Conservation (phyloP, 2,329 filamentous ascomycete species). For the Amphichorda felina region DNA sequence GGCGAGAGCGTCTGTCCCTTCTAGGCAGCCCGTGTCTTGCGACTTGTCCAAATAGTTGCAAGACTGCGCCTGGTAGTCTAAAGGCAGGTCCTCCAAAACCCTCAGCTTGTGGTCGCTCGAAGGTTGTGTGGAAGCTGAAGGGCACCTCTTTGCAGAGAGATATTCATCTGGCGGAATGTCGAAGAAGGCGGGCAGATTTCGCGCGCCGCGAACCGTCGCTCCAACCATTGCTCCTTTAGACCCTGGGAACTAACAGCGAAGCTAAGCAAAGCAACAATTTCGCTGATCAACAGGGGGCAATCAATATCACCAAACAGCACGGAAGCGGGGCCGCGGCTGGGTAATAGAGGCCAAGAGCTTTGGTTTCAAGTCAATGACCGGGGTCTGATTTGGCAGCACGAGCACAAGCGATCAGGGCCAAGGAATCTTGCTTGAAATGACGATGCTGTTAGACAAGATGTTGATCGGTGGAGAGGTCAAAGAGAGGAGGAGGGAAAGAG, state of each 20-base stretch:
- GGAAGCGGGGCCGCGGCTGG: conserved; percentile 1
- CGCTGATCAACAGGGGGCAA: conserved; percentile 4
- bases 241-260: conserved; percentile 2
- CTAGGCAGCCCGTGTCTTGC: too few species aligned
- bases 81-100: conserved; percentile 1
- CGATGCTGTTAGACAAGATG: neutral
- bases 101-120: neutral
- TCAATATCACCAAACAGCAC: neutral
- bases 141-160: neutral
- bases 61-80: neutral
- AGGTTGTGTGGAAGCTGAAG: neutral
- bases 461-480: too few species aligned
- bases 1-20: neutral
- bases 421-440: neutral
- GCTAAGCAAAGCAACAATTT: conserved; percentile 1
- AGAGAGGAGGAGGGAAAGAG: too few species aligned
- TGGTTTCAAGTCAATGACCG: neutral
- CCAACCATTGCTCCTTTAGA: neutral
- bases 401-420: neutral
- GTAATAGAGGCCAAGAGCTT: neutral
- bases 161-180: conserved; percentile 3
- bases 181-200: neutral
- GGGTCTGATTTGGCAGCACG: neutral
- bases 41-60: too few species aligned
- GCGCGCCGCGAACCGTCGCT: neutral